Evolutionary conservation across 371 early-diverging fungal genomes (phyloP).

Genomic region (Batrachochytrium dendrobatidis): DNA sequence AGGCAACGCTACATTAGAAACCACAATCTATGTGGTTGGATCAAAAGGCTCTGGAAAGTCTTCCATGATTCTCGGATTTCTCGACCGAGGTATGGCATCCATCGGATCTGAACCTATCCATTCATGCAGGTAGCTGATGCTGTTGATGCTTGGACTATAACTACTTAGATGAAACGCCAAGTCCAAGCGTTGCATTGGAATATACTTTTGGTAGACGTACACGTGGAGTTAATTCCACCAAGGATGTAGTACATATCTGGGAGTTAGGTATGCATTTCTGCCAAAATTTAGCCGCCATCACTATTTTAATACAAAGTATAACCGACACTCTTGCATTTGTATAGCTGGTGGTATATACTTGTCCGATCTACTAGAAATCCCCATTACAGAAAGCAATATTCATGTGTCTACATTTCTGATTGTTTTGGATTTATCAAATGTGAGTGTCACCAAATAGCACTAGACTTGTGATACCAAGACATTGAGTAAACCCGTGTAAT

Average conservation of each 20-base stretch:
- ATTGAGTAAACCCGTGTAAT: background rate
- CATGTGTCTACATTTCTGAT: conserved; percentile 36
- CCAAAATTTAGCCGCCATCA: background rate
- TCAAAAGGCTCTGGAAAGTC: conserved; percentile 35
- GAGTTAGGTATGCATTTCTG: conserved; percentile 34
- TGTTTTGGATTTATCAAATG: conserved; percentile 37
- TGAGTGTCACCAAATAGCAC: background rate
- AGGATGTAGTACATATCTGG: conserved; percentile 47
- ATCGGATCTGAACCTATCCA: no score
- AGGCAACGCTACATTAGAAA: conserved; percentile 32
- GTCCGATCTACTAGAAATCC: conserved; percentile 34
- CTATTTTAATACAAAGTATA: conserved; percentile 5
- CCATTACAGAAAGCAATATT: conserved; percentile 35
- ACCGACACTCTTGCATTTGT: background rate
- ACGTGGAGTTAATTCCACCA: conserved; percentile 31
- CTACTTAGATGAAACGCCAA: conserved; percentile 34
- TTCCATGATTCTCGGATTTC: conserved; percentile 33
- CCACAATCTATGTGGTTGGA: conserved; percentile 36
- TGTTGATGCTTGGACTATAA: background rate
- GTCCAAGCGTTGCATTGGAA: conserved; percentile 40
- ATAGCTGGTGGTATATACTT: conserved; percentile 39
- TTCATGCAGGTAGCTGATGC: no score
- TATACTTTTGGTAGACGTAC: conserved; percentile 46
- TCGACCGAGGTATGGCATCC: conserved; percentile 41
- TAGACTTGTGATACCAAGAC: background rate